Base-by-base conservation (phyloP, 106 monocot genomes). In the Narthecium ossifragum region DNA sequence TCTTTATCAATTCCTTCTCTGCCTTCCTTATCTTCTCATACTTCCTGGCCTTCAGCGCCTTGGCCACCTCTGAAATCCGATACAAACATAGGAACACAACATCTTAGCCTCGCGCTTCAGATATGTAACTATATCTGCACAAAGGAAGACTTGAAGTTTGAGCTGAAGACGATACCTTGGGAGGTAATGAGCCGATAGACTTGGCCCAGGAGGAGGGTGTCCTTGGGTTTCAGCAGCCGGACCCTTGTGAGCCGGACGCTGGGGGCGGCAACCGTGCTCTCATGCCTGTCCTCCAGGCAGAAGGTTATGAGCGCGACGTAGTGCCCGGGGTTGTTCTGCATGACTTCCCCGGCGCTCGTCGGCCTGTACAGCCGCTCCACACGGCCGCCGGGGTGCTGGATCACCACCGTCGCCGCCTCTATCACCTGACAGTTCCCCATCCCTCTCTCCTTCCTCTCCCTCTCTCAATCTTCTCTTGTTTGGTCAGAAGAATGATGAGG, bases 341-440 rank as follows among this genome's bases (percentile, higher is more conserved):
- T 85, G 40, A 85, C 66, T 46, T 85, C 80, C 11, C 34, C 68
- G 10, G 73, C 80, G 24, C 58, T 66, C 4, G 80, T 77, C 22
- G 85, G 72, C 80, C 85, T 80, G 66, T 70, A 80, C 23, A 80
- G 59, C 59, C 85, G 45, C 70, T 80, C 77, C 33, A 77, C 59
- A 34, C 62, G 61, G 17, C 85, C 85, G 15, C 73, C 70, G 2
- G 84, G 78, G 51, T 72, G 84, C 46, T 84, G 79, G 14, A 84
- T 61, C 55, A 73, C 65, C 65, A 53, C 73, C 26, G 77, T 43
- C 38, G 80, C 80, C 31, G 70, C 77, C 46, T 85, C 85, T 22
- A 66, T 57, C 37, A 65, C 85, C 39, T 85, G 80, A 34, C 85
- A 84, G 25, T 84, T 84, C 34, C 84, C 84, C 84, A 84, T 84